Evolutionary conservation across 2,329 filamentous ascomycete genomes (phyloP), one percentile per base, ranked within the genome.

Genomic region (Bipolaris victoriae): DNA sequence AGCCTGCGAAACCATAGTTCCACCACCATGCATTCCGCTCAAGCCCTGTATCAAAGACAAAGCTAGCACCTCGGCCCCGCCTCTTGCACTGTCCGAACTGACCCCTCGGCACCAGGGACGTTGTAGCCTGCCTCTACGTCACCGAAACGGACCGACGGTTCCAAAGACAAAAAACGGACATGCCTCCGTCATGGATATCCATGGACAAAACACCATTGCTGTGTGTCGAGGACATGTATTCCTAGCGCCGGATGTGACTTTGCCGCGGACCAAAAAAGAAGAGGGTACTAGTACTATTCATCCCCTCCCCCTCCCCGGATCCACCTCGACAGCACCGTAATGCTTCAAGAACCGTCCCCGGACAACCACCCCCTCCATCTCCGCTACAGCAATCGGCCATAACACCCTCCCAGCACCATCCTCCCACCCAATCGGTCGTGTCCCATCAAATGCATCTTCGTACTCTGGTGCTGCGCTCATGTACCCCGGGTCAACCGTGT

Each of bases 401-500:
- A 64, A 29, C 1, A 64, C 51, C 16, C 58, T 37, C 37, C 48
- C 60, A 15, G 57, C 55, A 13, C 61, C 61, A 44, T 62, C 56
- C 20, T 63, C 52, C 58, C 58, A 63, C 7, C 51, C 54, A 45
- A 65, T 44, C 26, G 58, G 57, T 16, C 60, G 39, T n/a, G 52
- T 35, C 0, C 58, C 60, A 37, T 57, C 58, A 36, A 52, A 60
- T 13, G 46, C 49, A 33, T 55, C 40, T 48, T 63, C 56, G 13
- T 57, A 60, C 39, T 61, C 58, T 3, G 52, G 60, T 5, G 60
- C 58, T 3, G 62, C 62, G 43, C 57, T 61, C 56, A 61, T 61
- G 22, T 63, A 63, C 2, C 62, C 58, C 0, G 60, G 53, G 50
- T 61, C 62, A 1, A 63, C 53, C 1, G 56, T 63, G 37, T 58